Conservation (phyloP, 2,329 filamentous ascomycete genomes). For the Paracoccidioides brasiliensis region DNA sequence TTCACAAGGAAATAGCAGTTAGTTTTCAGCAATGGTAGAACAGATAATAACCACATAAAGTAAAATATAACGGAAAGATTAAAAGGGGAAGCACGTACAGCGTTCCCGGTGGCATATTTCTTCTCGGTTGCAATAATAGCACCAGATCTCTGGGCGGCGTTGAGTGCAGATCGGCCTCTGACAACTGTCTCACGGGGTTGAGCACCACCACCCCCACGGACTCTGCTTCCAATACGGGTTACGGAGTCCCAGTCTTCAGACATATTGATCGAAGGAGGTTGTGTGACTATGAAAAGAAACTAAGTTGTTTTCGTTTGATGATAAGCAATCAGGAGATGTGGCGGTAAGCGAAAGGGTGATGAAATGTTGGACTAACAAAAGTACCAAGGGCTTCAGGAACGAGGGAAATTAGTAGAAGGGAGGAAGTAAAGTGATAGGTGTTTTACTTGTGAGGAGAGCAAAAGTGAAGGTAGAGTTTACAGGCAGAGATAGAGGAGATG, state of each 20-base stretch:
- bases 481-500: not conserved
- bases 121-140: constrained; percentile 75
- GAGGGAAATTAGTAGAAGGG: no score
- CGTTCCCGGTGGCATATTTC: constrained; percentile 69
- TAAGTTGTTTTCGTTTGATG: not conserved
- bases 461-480: not conserved
- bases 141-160: constrained; percentile 76
- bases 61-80: not conserved
- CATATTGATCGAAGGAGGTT: not conserved
- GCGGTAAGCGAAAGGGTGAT: not conserved
- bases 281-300: not conserved
- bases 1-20: not conserved
- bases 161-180: constrained; percentile 69
- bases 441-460: not conserved
- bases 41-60: not conserved
- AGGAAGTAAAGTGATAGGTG: not conserved
- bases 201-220: constrained; percentile 49
- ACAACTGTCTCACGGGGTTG: constrained; percentile 72
- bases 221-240: constrained; percentile 89
- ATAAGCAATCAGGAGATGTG: not conserved
- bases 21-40: not conserved
- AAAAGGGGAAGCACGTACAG: constrained; percentile 43
- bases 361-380: not conserved
- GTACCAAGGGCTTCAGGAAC: no score
- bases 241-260: constrained; percentile 69